These are phyloP conservation scores for Alisma plantagoaquatica DNA, from an alignment of 106 monocot species.

Conservation along the genomic window DNA sequence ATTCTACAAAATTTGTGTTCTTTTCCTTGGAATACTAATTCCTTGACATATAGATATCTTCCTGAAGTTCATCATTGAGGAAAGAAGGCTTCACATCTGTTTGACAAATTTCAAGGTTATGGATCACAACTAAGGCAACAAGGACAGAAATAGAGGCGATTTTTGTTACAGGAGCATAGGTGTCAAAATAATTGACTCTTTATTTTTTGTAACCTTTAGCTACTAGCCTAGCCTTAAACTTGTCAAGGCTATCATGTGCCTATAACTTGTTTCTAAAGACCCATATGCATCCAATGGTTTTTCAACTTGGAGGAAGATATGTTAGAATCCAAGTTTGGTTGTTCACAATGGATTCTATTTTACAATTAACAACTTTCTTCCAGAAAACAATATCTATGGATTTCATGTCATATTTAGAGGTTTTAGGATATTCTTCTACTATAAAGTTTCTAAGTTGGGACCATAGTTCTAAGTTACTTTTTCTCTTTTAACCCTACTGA, in stretches of 20 bases:
- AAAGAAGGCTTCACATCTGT: background rate
- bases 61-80: background rate
- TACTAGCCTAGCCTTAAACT: slow-evolving; percentile 1
- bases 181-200: slow-evolving; percentile 1
- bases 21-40: background rate
- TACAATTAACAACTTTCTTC: background rate
- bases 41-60: background rate
- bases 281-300: background rate
- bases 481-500: background rate
- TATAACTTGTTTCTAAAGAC: background rate
- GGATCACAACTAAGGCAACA: background rate
- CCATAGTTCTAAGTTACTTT: background rate
- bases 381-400: background rate
- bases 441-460: background rate
- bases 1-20: background rate
- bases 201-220: background rate
- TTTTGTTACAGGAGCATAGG: background rate
- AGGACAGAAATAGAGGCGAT: background rate
- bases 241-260: background rate
- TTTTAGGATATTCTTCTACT: background rate
- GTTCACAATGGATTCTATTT: background rate
- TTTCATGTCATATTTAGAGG: background rate
- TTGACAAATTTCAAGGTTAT: background rate
- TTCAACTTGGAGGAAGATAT: background rate
- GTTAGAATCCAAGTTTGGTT: background rate